Percentiles rank a stretch among this genome's conserved stretches.
phyloP scores from a whole-genome alignment of 164 flowering plant genomes.

The Chimonanthus salicifolius region DNA sequence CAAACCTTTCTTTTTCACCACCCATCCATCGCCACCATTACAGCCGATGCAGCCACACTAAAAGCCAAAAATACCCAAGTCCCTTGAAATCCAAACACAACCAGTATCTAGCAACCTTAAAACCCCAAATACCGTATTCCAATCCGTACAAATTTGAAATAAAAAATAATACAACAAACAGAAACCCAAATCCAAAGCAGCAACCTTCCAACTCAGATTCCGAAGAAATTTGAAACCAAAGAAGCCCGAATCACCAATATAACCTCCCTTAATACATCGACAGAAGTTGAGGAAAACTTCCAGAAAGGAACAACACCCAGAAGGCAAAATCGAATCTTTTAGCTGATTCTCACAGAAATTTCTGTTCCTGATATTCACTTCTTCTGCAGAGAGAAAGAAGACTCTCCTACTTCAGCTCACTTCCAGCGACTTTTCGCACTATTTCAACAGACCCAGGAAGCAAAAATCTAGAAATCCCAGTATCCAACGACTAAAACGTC shows the following conservation, averaged over 20 bases:
- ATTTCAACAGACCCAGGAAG: not conserved
- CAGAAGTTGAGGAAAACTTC: not conserved
- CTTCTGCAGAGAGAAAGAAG: not conserved
- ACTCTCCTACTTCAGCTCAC: not conserved
- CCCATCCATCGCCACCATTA: constrained; percentile 10
- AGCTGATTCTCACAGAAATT: not conserved
- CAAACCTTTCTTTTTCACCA: constrained; percentile 5
- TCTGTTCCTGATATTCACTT: not conserved
- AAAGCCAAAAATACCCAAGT: not conserved
- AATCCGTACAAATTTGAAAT: not conserved
- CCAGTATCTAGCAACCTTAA: not conserved
- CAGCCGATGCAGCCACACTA: not conserved
- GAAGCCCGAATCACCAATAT: not conserved
- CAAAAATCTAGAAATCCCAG: not conserved
- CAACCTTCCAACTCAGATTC: not conserved
- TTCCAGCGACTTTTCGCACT: not conserved
- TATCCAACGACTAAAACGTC: not conserved
- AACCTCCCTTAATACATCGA: not conserved
- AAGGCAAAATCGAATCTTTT: not conserved
- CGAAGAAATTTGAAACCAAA: not conserved
- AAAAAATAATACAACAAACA: not conserved
- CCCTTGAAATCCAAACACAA: not conserved
- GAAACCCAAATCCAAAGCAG: not conserved
- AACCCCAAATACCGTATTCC: too few relatives aligned
- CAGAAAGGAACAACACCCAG: not conserved